Evolutionary conservation across 768 basidiomycete genomes (phyloP).

Genomic region (Lactarius evosmus): DNA sequence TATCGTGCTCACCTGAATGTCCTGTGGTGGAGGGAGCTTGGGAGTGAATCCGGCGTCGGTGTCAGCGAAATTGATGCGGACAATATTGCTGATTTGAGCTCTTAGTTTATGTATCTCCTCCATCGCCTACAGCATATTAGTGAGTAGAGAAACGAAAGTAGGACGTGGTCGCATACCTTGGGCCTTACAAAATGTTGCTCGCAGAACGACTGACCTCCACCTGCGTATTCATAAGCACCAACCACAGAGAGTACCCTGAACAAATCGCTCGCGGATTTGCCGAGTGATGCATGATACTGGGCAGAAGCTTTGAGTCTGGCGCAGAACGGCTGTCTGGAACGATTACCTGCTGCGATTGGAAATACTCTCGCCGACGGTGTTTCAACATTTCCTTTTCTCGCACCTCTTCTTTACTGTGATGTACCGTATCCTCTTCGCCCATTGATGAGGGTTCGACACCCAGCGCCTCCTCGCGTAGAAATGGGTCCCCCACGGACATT

Average conservation of each 20-base stretch:
- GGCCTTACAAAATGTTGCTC: constrained; percentile 82
- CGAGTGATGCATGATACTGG: constrained; percentile 77
- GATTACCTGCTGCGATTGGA: constrained; percentile 73
- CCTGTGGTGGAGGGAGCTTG: constrained; percentile 71
- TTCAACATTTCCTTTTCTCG: constrained; percentile 57
- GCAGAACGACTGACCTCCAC: constrained; percentile 79
- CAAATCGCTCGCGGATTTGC: constrained; percentile 76
- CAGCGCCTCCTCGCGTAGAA: constrained; percentile 77
- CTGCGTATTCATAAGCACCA: constrained; percentile 92
- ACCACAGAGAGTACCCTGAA: constrained; percentile 90
- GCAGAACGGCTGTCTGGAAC: not conserved
- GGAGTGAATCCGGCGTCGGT: constrained; percentile 56
- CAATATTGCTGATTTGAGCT: constrained; percentile 82
- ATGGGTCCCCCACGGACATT: constrained; percentile 93
- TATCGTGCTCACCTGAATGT: constrained; percentile 59
- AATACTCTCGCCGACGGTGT: constrained; percentile 71
- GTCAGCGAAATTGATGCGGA: constrained; percentile 71
- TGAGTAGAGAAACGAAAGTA: not conserved
- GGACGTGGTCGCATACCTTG: constrained; percentile 53
- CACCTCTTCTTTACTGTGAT: constrained; percentile 46
- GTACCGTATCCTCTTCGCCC: constrained; percentile 40
- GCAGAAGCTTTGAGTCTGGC: constrained; percentile 4
- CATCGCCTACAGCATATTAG: constrained; percentile 67
- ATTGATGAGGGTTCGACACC: constrained; percentile 43
- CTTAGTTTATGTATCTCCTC: constrained; percentile 97